Evolutionary conservation across 805 yeast species (phyloP).

Genomic region (Yueomyces sinensis): DNA sequence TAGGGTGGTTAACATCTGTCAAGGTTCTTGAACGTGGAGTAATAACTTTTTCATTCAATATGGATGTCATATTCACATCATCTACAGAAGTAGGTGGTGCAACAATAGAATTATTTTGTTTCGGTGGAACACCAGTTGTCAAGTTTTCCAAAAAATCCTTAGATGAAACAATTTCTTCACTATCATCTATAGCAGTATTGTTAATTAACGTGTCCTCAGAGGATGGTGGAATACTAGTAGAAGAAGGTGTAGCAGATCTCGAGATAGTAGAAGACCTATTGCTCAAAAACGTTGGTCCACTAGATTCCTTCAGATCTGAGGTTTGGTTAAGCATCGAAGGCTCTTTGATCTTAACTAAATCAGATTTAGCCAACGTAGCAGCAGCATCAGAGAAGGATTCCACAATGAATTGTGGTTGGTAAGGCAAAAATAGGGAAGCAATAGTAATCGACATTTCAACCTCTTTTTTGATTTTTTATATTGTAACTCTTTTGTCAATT

Average conservation of each 20-base stretch:
- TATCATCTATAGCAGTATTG: neutral
- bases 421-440: constrained; percentile 65
- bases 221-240: neutral
- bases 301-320: constrained; percentile 22
- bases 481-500: too few relatives aligned
- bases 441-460: constrained; percentile 50
- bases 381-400: constrained; percentile 21
- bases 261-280: neutral
- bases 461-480: too few relatives aligned
- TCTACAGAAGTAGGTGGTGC: neutral
- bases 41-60: constrained; percentile 11
- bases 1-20: constrained; percentile 21
- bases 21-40: constrained; percentile 24
- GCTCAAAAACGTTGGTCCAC: neutral
- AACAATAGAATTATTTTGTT: neutral
- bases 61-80: constrained; percentile 1
- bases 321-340: neutral
- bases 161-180: constrained; percentile 15
- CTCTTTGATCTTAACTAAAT: constrained; percentile 11
- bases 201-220: neutral
- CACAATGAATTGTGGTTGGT: constrained; percentile 48
- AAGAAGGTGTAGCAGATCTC: neutral
- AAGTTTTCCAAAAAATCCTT: constrained; percentile 24
- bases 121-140: constrained; percentile 12
- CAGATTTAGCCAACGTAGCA: constrained; percentile 20